Conservation (phyloP, 1,139 yeast genomes). For the Yamadazyma sp. region DNA sequence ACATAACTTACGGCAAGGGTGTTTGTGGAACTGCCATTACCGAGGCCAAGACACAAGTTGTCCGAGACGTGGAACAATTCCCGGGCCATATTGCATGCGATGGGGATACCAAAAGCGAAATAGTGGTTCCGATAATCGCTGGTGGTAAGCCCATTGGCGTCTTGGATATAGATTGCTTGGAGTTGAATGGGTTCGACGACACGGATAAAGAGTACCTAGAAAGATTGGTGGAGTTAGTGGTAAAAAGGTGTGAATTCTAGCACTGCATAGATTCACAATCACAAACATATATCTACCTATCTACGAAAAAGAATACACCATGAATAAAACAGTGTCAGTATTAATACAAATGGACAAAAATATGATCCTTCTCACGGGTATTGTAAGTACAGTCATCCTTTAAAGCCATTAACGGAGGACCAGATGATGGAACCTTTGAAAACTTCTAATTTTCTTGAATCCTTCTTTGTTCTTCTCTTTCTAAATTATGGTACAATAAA, state of each 20-base stretch:
- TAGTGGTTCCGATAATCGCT: constrained; percentile 78
- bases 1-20: constrained; percentile 74
- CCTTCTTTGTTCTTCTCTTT: constrained; percentile 48
- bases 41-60: constrained; percentile 61
- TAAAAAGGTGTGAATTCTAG: constrained; percentile 43
- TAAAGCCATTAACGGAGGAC: no score
- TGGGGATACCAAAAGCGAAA: constrained; percentile 89
- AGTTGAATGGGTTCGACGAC: constrained; percentile 62
- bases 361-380: no score
- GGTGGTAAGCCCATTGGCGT: constrained; percentile 62
- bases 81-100: constrained; percentile 98
- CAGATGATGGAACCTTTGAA: no score
- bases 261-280: neutral
- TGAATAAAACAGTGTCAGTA: constrained; percentile 1
- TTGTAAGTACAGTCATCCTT: no score
- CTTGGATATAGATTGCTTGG: constrained; percentile 80
- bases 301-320: constrained; percentile 2
- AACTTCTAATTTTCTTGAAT: constrained; percentile 1
- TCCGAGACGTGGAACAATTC: constrained; percentile 69
- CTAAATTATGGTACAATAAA: constrained; percentile 71
- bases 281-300: constrained; percentile 1
- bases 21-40: constrained; percentile 89
- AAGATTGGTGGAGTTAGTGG: constrained; percentile 52
- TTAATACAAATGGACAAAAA: constrained; percentile 1
- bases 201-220: constrained; percentile 63